A percentile compares a stretch with the other conserved stretches of the same genome.
Evolutionary conservation across 2,329 filamentous ascomycete genomes (phyloP).

Genomic region (Ilyonectria robusta): DNA sequence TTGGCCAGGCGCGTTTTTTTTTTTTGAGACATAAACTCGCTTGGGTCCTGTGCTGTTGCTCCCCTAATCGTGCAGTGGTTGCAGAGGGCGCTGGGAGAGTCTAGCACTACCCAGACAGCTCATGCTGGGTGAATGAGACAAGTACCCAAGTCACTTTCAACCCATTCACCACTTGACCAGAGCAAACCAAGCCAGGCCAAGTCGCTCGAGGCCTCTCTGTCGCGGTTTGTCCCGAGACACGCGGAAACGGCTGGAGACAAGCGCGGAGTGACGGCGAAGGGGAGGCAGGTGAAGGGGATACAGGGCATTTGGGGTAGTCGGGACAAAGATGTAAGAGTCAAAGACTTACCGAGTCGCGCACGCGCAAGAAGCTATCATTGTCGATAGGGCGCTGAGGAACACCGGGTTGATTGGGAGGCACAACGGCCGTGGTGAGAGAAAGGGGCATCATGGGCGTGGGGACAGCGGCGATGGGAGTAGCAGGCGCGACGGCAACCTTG

Average conservation of each 20-base stretch:
- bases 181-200: not conserved
- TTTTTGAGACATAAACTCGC: not conserved
- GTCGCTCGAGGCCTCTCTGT: not conserved
- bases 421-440: constrained; percentile 44
- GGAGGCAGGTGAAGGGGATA: not conserved
- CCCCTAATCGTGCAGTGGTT: not conserved
- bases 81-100: constrained; percentile 4
- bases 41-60: not conserved
- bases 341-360: constrained; percentile 83
- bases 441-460: constrained; percentile 58
- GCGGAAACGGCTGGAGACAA: too few relatives aligned
- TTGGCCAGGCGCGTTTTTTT: not conserved
- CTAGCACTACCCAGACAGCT: constrained; percentile 1
- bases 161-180: not conserved
- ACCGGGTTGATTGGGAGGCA: constrained; percentile 35
- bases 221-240: not conserved
- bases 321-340: constrained; percentile 26
- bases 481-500: constrained; percentile 51
- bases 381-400: constrained; percentile 66
- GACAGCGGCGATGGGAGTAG: constrained; percentile 49
- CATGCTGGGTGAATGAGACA: not conserved
- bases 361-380: constrained; percentile 82
- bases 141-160: not conserved
- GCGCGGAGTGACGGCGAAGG: not conserved
- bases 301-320: not conserved